Base-by-base conservation (phyloP, 148 eudicot genomes). In the Rhododendron molle region DNA sequence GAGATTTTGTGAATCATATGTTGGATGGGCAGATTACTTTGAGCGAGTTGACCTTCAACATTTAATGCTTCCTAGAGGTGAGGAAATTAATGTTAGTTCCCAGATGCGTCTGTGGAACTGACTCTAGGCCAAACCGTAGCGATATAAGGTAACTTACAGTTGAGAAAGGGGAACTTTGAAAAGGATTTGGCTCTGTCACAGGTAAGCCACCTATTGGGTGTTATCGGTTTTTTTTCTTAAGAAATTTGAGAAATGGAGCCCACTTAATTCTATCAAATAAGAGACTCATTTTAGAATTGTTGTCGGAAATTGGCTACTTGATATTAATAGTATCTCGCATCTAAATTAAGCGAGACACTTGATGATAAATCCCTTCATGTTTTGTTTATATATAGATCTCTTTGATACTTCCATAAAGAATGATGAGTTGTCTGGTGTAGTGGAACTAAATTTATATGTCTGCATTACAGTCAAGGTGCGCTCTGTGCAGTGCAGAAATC, bases 381-480 rank as follows among this genome's bases (percentile, higher is more conserved):
- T 67, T 43, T 83, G 84, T 83, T 83, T 32, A 40, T 36, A 40
- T 36, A 21, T 73, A 81, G 72, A 60, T 85, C 49, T 47, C 32
- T 76, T 85, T 58, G 26, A 36, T 28, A 23, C 14, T 36, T 76
- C 52, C 73, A 38, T 40, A 52, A 85, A 67, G 82, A 54, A 56
- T 58, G 69, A 43, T n/a, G 16, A 49, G 26, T 40, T 54, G 38
- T 78, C 81, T 40, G 5, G 10, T 46, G 32, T 56, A 65, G 46
- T 78, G 83, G 56, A 49, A 84, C 88, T 56, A 58, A 79, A 69
- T 34, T 76, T 12, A n/a, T 89, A 80, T 90, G 74, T 88, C 56
- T 50, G 54, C 87, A 81, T 91, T 82, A 85, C 96, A 95, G 98
- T 90, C 93, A 80, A 93, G 92, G 90, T 96, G 98, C 90, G 76